Conservation (phyloP, 1,284 basidiomycete species). For the Ceratobasidium sp. region DNA sequence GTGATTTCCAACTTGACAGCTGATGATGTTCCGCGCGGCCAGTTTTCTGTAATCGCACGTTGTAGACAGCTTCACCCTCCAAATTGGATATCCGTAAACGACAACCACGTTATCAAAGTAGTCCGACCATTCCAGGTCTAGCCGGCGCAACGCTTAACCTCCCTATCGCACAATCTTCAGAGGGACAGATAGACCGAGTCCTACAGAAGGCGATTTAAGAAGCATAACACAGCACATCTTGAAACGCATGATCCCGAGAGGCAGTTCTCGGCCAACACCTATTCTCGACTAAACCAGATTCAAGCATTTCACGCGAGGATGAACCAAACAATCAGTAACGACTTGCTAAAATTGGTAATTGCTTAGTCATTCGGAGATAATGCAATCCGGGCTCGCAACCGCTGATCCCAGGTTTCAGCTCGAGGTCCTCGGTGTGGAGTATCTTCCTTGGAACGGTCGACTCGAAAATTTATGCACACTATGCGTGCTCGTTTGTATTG, state of each 20-base stretch:
- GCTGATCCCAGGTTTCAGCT: conserved; percentile 19
- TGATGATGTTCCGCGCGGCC: too few relatives aligned
- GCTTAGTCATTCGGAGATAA: conserved; percentile 42
- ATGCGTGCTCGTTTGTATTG: conserved; percentile 20
- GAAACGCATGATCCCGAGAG: not conserved
- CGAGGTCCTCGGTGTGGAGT: not conserved
- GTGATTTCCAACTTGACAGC: too few relatives aligned
- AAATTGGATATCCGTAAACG: too few relatives aligned
- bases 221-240: not conserved
- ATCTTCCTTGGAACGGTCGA: too few relatives aligned
- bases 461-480: not conserved
- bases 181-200: not conserved
- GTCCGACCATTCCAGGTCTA: conserved; percentile 1
- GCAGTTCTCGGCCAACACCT: not conserved
- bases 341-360: not conserved
- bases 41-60: too few relatives aligned
- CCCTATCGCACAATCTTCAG: not conserved
- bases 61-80: too few relatives aligned
- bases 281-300: conserved; percentile 34
- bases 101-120: too few relatives aligned
- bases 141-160: not conserved
- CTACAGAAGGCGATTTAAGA: not conserved
- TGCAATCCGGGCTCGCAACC: conserved; percentile 17
- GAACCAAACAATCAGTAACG: not conserved
- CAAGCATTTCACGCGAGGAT: not conserved